Conservation (phyloP, 495 filamentous ascomycete species). For the Astrocystis sublimbata region DNA sequence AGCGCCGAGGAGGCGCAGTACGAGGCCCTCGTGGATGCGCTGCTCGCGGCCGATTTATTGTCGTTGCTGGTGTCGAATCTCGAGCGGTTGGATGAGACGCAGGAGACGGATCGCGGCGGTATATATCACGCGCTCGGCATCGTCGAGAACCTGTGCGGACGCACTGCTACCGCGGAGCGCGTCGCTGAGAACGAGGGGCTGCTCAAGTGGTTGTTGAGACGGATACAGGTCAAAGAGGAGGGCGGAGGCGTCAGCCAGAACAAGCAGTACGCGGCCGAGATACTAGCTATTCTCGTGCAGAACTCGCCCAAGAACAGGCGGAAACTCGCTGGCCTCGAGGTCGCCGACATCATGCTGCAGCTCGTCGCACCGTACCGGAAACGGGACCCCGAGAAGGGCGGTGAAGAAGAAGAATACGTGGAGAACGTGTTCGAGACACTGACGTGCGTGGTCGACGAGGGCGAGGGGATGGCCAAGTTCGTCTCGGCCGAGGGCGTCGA, state of each 20-base stretch:
- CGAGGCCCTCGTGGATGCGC: constrained; percentile 74
- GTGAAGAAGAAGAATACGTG: constrained; percentile 90
- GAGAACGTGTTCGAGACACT: constrained; percentile 89
- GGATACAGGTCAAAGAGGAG: constrained; percentile 45
- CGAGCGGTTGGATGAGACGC: constrained; percentile 73
- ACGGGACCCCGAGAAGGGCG: constrained; percentile 81
- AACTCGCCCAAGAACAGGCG: constrained; percentile 65
- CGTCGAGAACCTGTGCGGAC: constrained; percentile 79
- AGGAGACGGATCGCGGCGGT: constrained; percentile 77
- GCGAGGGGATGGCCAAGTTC: constrained; percentile 76
- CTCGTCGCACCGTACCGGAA: constrained; percentile 86
- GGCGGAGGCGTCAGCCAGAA: constrained; percentile 66
- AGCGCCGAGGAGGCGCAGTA: constrained; percentile 81
- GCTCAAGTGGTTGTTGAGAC: constrained; percentile 72
- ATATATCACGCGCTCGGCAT: constrained; percentile 85
- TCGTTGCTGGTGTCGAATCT: constrained; percentile 84
- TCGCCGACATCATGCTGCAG: constrained; percentile 78
- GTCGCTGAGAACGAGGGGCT: constrained; percentile 68
- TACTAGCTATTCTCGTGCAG: constrained; percentile 77
- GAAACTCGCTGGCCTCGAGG: constrained; percentile 65
- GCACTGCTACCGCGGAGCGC: constrained; percentile 60
- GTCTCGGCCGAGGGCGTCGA: constrained; percentile 91
- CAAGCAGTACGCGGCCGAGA: constrained; percentile 92
- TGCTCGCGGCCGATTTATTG: constrained; percentile 81
- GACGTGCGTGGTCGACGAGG: constrained; percentile 75